Evolutionary conservation across 306 rosid species (phyloP).

Genomic region (Fragaria ananassa): DNA sequence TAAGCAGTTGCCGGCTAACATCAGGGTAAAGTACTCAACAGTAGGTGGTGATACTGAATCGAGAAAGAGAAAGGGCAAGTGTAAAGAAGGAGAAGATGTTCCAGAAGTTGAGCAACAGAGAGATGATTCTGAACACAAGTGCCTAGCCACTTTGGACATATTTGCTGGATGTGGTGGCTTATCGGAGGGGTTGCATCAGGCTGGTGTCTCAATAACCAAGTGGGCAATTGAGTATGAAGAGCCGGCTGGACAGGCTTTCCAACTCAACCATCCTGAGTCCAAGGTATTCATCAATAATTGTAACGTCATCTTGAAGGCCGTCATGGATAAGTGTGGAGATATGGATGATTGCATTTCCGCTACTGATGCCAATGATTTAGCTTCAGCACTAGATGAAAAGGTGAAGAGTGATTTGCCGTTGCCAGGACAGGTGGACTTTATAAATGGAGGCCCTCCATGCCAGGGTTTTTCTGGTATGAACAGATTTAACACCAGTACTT

Average conservation of each 20-base stretch:
- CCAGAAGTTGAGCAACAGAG: constrained; percentile 40
- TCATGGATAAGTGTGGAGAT: constrained; percentile 90
- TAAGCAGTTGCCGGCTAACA: constrained; percentile 67
- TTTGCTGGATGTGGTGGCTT: constrained; percentile 99
- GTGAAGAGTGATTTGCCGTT: constrained; percentile 57
- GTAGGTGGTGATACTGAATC: constrained; percentile 49
- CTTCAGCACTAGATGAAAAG: constrained; percentile 52
- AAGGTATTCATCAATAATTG: constrained; percentile 75
- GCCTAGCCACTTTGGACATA: constrained; percentile 77
- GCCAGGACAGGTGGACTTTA: constrained; percentile 95
- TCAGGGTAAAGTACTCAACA: constrained; percentile 59
- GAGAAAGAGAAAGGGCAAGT: constrained; percentile 87
- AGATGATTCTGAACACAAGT: constrained; percentile 34
- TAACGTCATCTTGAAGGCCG: constrained; percentile 91
- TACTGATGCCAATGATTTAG: constrained; percentile 73
- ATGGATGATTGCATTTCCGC: constrained; percentile 84
- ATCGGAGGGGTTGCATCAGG: constrained; percentile 75
- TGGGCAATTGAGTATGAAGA: constrained; percentile 99
- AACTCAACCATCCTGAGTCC: constrained; percentile 77
- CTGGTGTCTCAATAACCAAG: constrained; percentile 73
- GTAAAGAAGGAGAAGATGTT: constrained; percentile 65
- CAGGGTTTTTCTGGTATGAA: constrained; percentile 99
- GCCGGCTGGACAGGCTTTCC: constrained; percentile 91
- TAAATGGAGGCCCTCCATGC: constrained; percentile 98
- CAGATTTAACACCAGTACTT: constrained; percentile 78